phyloP scores from a whole-genome alignment of 108 stramenopile species.

The Fragilariopsis cylindrus region DNA sequence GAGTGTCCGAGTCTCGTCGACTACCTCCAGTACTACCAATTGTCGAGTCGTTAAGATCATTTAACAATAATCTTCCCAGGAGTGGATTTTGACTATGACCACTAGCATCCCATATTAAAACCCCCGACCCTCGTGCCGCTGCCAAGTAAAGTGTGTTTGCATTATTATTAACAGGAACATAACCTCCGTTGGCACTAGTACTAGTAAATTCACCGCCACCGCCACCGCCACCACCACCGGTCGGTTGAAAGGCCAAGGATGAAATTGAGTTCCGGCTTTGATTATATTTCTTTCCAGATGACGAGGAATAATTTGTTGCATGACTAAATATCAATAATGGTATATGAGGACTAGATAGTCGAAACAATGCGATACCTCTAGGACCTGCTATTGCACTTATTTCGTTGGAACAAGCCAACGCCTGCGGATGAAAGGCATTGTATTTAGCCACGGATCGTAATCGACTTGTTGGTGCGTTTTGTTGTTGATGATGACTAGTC shows the following conservation, averaged over 20 bases:
- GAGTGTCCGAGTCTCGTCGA: constrained; percentile 1
- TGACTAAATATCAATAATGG: constrained; percentile 49
- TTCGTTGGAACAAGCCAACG: constrained; percentile 42
- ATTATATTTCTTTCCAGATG: background rate
- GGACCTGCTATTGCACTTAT: constrained; percentile 45
- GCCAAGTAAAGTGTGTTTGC: constrained; percentile 49
- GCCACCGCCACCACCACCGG: background rate
- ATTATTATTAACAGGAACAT: background rate
- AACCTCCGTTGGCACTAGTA: background rate
- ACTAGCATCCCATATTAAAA: constrained; percentile 77
- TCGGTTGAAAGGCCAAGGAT: constrained; percentile 35
- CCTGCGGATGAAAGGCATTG: constrained; percentile 42
- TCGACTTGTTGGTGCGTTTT: constrained; percentile 10
- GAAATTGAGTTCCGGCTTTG: constrained; percentile 24
- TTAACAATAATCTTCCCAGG: constrained; percentile 56
- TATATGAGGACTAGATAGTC: constrained; percentile 35
- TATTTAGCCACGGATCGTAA: constrained; percentile 45
- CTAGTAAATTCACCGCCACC: background rate
- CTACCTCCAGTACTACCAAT: background rate
- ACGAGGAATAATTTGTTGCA: constrained; percentile 25
- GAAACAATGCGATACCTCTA: constrained; percentile 50
- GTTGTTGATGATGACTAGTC: constrained; percentile 1
- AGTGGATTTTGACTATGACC: constrained; percentile 71
- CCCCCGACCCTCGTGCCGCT: constrained; percentile 64
- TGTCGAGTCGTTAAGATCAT: constrained; percentile 21